A percentile compares a stretch with the other conserved stretches of the same genome.
phyloP scores from a whole-genome alignment of 1,284 basidiomycete genomes.

The Mycosarcoma mackinlayi region DNA sequence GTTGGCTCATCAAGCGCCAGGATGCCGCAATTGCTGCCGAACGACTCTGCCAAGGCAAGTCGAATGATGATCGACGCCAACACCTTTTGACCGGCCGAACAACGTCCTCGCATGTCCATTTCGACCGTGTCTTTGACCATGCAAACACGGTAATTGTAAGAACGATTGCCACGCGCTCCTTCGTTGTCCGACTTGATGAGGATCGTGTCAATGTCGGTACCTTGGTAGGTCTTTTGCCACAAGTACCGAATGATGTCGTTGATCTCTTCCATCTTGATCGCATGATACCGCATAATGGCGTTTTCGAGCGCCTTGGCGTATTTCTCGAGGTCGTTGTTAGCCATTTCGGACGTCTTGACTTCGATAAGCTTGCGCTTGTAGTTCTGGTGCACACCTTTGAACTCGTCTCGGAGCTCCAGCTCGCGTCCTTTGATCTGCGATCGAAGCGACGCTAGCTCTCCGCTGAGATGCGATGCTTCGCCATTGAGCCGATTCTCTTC shows the following conservation, averaged over 20 bases:
- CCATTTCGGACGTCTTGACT: constrained; percentile 76
- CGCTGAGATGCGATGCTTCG: constrained; percentile 71
- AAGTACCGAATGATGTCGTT: constrained; percentile 81
- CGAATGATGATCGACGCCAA: constrained; percentile 98
- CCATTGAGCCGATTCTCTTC: constrained; percentile 78
- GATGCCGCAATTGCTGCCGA: constrained; percentile 96
- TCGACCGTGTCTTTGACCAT: constrained; percentile 99
- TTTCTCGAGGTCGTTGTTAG: constrained; percentile 78
- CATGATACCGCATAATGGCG: constrained; percentile 97
- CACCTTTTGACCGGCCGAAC: constrained; percentile 98
- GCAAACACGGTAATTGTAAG: constrained; percentile 96
- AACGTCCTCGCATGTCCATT: constrained; percentile 99
- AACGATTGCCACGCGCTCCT: constrained; percentile 72
- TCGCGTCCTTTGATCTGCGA: constrained; percentile 72
- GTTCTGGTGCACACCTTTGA: constrained; percentile 83
- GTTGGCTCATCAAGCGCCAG: constrained; percentile 98
- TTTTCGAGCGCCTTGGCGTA: constrained; percentile 93
- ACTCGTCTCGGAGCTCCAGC: constrained; percentile 81
- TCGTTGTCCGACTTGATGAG: constrained; percentile 94
- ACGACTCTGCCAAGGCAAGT: constrained; percentile 95
- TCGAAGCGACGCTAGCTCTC: constrained; percentile 58
- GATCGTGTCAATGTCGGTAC: constrained; percentile 98
- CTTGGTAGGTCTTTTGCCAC: constrained; percentile 99
- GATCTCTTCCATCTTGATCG: constrained; percentile 99
- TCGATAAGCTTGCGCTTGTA: constrained; percentile 92